A percentile compares a stretch with the other conserved stretches of the same genome.
phyloP scores from a whole-genome alignment of 768 basidiomycete genomes.

The Hygrocybe coccinea region DNA sequence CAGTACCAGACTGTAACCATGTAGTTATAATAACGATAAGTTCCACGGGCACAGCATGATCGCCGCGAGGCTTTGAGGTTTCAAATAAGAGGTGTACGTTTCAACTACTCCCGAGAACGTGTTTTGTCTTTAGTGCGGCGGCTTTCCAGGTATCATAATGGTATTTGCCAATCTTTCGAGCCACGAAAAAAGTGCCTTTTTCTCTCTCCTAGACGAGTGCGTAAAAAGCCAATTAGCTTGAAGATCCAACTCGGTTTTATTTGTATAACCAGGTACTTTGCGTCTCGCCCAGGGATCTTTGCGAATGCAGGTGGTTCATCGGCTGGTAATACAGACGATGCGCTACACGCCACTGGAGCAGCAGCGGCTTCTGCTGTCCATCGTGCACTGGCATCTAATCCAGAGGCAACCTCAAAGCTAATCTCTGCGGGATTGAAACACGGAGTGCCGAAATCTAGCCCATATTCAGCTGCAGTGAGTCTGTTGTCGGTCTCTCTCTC shows the following conservation, averaged over 20 bases:
- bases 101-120: no score
- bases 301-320: conserved; percentile 22
- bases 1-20: no score
- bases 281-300: conserved; percentile 63
- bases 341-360: conserved; percentile 26
- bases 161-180: conserved; percentile 63
- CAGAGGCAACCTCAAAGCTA: conserved; percentile 38
- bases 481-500: neutral
- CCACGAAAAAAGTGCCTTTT: conserved; percentile 78
- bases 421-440: conserved; percentile 41
- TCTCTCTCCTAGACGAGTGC: conserved; percentile 76
- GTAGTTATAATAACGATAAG: no score
- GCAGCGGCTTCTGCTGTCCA: conserved; percentile 40
- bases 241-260: no score
- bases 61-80: no score
- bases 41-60: no score
- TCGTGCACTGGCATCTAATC: conserved; percentile 40
- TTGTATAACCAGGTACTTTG: conserved; percentile 78
- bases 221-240: no score
- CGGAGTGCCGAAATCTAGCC: conserved; percentile 31
- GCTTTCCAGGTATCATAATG: no score
- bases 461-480: conserved; percentile 35
- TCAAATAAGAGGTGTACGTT: no score
- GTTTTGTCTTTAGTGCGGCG: no score
- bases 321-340: conserved; percentile 19